Evolutionary conservation across 1,284 basidiomycete species (phyloP).

Genomic region (Ceratobasidium sp.): DNA sequence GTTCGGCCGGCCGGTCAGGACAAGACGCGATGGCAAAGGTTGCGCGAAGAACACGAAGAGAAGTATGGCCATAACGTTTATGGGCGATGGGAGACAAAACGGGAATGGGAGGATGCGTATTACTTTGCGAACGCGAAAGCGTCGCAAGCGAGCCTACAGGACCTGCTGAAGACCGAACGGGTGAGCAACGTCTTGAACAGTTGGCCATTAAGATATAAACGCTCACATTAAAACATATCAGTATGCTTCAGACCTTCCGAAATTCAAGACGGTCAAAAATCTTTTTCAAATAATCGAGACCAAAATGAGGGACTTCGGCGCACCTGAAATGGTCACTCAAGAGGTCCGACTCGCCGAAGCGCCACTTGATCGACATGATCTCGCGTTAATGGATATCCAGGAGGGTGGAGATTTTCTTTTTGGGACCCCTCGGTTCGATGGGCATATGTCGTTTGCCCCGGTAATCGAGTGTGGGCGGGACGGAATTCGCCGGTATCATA

Average conservation of each 20-base stretch:
- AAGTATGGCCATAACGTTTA: background rate
- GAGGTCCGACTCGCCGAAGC: background rate
- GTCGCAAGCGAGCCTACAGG: background rate
- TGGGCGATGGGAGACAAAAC: conserved; percentile 8
- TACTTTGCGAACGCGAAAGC: conserved; percentile 5
- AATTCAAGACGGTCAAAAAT: background rate
- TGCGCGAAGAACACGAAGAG: conserved; percentile 2
- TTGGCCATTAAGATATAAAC: too few relatives aligned
- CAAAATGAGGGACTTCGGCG: background rate
- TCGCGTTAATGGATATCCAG: background rate
- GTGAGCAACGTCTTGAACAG: background rate
- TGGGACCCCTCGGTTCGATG: conserved; percentile 3
- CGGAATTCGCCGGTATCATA: background rate
- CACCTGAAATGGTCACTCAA: background rate
- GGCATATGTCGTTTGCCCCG: conserved; percentile 18
- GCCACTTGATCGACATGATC: background rate
- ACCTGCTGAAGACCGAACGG: conserved; percentile 6
- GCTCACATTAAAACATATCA: too few relatives aligned
- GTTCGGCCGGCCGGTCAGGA: conserved; percentile 1
- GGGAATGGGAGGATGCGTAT: conserved; percentile 14
- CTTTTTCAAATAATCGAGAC: conserved; percentile 2
- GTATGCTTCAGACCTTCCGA: background rate
- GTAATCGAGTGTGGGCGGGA: background rate
- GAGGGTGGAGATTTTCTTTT: conserved; percentile 1
- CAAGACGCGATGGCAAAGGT: background rate